A percentile compares a stretch with the other conserved stretches of the same genome.
Conservation (phyloP, 202 grass and related monocot species). For the Saccharum hybrid region DNA sequence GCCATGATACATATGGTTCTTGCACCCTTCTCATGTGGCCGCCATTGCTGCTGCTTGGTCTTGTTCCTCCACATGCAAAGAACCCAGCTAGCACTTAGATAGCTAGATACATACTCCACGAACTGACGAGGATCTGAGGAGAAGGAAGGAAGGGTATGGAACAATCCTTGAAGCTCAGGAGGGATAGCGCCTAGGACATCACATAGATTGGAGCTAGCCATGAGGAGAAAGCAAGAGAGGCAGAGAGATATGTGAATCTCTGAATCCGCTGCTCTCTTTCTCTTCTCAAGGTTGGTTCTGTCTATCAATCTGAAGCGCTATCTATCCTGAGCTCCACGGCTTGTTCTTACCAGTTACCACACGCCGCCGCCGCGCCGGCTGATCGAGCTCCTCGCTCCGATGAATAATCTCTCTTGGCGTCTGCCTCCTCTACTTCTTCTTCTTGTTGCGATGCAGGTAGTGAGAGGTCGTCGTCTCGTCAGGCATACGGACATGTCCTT, state of each 20-base stretch:
- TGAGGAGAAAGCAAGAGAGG: background rate
- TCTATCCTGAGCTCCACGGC: slow-evolving; percentile 82
- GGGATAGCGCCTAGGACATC: slow-evolving; percentile 63
- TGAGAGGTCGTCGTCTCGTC: background rate
- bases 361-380: background rate
- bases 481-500: background rate
- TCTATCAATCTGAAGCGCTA: slow-evolving; percentile 56
- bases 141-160: slow-evolving; percentile 43
- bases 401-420: too few relatives aligned
- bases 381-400: too few relatives aligned
- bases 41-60: slow-evolving; percentile 26
- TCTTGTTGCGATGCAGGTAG: slow-evolving; percentile 5
- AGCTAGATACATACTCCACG: background rate
- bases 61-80: background rate
- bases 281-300: slow-evolving; percentile 15
- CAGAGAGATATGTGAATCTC: background rate
- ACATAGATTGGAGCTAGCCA: slow-evolving; percentile 32
- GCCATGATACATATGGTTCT: background rate
- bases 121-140: background rate
- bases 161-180: slow-evolving; percentile 77
- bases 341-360: slow-evolving; percentile 50
- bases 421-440: background rate
- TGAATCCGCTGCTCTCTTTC: slow-evolving; percentile 1
- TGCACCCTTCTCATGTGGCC: background rate
- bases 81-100: background rate